Base-by-base conservation (phyloP, 192 early-diverging fungal species). In the Backusella psychrophila region DNA sequence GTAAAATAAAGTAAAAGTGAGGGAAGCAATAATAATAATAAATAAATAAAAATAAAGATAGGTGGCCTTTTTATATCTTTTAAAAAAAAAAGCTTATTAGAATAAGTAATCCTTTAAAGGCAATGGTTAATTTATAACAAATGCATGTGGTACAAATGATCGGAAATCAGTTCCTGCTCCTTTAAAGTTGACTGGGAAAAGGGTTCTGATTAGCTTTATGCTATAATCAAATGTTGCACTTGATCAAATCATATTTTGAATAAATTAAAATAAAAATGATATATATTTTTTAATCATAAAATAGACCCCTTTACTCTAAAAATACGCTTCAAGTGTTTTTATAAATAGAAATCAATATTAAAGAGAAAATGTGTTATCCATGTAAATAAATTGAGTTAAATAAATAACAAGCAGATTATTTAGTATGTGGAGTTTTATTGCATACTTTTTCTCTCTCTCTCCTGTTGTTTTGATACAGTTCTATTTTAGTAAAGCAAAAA, bases 111-210 rank as follows among this genome's bases (percentile, higher is more conserved):
- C 52, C 19, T n/a, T 21, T 53, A 53, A 53, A 53, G 52, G 52
- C 21, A 53, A 53, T 19, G 52, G 21, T 53, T 53, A 53, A 53
- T 53, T 53, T 53, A 53, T 53, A 23, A 21, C n/a, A 53, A 23
- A 53, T 7, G 4, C 8, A n/a, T 56, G 53, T 56, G 2, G 53
- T 9, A 56, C 53, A 56, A 56, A 56, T 56, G 21, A 56, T 56
- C 53, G 53, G 53, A 56, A 56, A 56, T 56, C 53, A 56, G n/a
- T 56, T 56, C n/a, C 53, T 56, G n/a, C 53, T 56, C 53, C 53
- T 56, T 56, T 56, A 21, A 56, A 56, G 53, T n/a, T 21, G 6
- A 21, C 21, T 23, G 19, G 21, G n/a, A 21, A 21, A 56, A 56
- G 52, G 52, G 52, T 56, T 26, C 53, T 56, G 2, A 56, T 56